phyloP scores from a whole-genome alignment of 2,329 filamentous ascomycete genomes.

The Talaromyces sp. region DNA sequence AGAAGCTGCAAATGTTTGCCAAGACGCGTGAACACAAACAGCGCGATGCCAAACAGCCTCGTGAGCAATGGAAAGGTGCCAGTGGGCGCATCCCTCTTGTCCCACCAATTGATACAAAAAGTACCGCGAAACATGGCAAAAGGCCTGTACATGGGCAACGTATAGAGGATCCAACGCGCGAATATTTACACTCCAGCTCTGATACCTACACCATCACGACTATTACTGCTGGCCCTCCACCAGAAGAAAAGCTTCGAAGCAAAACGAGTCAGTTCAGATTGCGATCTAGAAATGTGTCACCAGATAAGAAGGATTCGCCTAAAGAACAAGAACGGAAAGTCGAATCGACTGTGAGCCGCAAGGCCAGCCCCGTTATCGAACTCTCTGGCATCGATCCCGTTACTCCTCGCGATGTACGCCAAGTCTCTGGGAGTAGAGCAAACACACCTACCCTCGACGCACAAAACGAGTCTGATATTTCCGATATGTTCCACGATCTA shows the following conservation, averaged over 20 bases:
- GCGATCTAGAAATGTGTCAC: slow-evolving; percentile 2
- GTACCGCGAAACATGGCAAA: not conserved
- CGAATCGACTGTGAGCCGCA: not conserved
- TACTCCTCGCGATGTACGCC: not conserved
- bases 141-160: slow-evolving; percentile 37
- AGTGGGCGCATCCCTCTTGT: slow-evolving; percentile 66
- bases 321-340: not conserved
- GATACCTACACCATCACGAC: slow-evolving; percentile 17
- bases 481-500: slow-evolving; percentile 32
- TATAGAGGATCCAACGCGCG: slow-evolving; percentile 16
- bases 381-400: not conserved
- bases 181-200: not conserved
- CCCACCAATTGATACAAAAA: slow-evolving; percentile 62
- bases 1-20: slow-evolving; percentile 35
- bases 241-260: slow-evolving; percentile 11
- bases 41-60: slow-evolving; percentile 38
- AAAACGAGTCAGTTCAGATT: slow-evolving; percentile 13
- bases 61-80: slow-evolving; percentile 65
- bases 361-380: not conserved
- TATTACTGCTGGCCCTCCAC: slow-evolving; percentile 12
- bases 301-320: not conserved
- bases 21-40: slow-evolving; percentile 27
- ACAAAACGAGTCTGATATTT: slow-evolving; percentile 22
- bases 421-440: not conserved
- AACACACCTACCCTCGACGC: not conserved